Evolutionary conservation across 129 eudicot genomes (phyloP).

Genomic region (Flaveria bidentis): DNA sequence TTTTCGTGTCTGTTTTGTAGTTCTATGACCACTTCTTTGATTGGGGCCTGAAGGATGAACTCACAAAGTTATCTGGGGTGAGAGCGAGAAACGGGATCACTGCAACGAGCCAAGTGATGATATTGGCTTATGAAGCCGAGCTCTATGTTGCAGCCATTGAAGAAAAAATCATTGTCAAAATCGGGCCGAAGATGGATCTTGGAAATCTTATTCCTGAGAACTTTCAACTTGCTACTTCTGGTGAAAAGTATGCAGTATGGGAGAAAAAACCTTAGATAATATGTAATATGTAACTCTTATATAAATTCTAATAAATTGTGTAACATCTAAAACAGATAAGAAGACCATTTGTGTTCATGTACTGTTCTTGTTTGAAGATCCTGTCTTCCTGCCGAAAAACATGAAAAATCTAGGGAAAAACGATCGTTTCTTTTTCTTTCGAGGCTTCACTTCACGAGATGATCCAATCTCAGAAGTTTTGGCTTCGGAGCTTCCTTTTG

Average conservation of each 20-base stretch:
- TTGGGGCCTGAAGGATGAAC: slow-evolving; percentile 66
- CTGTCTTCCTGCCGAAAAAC: slow-evolving; percentile 58
- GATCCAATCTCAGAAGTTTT: slow-evolving; percentile 38
- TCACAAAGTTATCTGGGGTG: slow-evolving; percentile 39
- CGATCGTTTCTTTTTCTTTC: slow-evolving; percentile 59
- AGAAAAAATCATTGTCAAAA: slow-evolving; percentile 49
- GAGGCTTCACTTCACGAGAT: slow-evolving; percentile 38
- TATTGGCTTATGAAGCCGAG: slow-evolving; percentile 67
- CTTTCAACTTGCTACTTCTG: slow-evolving; percentile 58
- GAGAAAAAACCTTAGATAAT: slow-evolving; percentile 29
- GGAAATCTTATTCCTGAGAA: slow-evolving; percentile 56
- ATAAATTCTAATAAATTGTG: not conserved
- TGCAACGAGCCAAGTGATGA: slow-evolving; percentile 58
- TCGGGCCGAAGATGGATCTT: slow-evolving; percentile 56
- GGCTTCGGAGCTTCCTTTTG: not conserved
- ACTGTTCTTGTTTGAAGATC: slow-evolving; percentile 39
- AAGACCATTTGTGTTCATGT: not conserved
- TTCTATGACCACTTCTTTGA: slow-evolving; percentile 74
- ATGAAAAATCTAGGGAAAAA: slow-evolving; percentile 59
- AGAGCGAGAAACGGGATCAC: slow-evolving; percentile 53
- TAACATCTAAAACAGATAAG: slow-evolving; percentile 18
- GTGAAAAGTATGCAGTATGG: slow-evolving; percentile 62
- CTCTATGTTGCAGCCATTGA: slow-evolving; percentile 67
- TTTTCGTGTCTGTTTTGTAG: slow-evolving; percentile 33
- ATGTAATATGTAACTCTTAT: not conserved